Evolutionary conservation across 768 basidiomycete genomes (phyloP), one percentile per base, ranked within the genome.

Genomic region (Phaffia tasmanica): DNA sequence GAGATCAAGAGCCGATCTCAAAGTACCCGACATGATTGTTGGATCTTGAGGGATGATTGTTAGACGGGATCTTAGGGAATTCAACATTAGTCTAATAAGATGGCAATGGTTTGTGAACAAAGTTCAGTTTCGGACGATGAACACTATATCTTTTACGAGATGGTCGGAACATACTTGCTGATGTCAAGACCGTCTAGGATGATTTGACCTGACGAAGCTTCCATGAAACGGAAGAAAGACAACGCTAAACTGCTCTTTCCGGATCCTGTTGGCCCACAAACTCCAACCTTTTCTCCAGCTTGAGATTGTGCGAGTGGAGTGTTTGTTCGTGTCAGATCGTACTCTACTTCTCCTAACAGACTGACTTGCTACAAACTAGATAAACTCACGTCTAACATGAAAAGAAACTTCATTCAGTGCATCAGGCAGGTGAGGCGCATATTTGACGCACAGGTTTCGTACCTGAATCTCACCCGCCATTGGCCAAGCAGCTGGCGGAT

Each of bases 401-500:
- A 76, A 69, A 11, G 71, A 70, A 1, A 77, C 68, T 30, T 70
- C 71, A 23, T 72, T 64, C 9, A 77, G 69, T 2, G 76, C 76
- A 54, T 74, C 71, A 2, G 76, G 86, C 85, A 51, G 86, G 85
- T 49, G 85, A 27, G 59, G 54, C 68, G 64, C 67, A 87, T 76
- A 76, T 75, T 84, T 81, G 68, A 91, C 86, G 57, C 85, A 82
- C 60, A 92, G 81, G 64, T 86, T 80, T 72, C 90, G 82, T 72
- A 86, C 86, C 70, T 81, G 80, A 70, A 92, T 73, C 0, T 68
- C 71, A 81, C 67, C 81, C 78, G 76, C 77, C 5, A 83, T 79
- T 2, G 92, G 92, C 92, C 92, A 95, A 42, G 83, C 79, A 6
- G 82, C 77, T 0, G 84, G 80, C 5, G 92, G 91, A n/a, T 89